Evolutionary conservation across 176 grass and related monocot species (phyloP).

Genomic region (Carex cristatella): DNA sequence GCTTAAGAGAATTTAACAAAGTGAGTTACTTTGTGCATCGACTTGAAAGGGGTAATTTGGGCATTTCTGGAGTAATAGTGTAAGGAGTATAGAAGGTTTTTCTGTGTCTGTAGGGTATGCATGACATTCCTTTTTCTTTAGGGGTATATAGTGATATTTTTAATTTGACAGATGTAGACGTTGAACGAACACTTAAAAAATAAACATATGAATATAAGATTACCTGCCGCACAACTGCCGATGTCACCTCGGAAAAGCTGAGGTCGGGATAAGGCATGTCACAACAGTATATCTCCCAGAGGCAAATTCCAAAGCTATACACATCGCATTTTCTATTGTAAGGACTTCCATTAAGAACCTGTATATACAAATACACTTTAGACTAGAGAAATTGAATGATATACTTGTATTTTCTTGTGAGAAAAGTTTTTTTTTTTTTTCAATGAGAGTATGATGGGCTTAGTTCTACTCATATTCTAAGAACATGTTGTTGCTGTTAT

Average conservation of each 20-base stretch:
- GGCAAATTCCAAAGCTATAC: constrained; percentile 94
- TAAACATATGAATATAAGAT: neutral
- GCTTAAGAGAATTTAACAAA: neutral
- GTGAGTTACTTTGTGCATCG: neutral
- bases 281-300: constrained; percentile 98
- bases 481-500: neutral
- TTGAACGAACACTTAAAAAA: neutral
- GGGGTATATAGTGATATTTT: neutral
- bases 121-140: neutral
- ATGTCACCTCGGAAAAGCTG: constrained; percentile 94
- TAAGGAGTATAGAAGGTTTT: neutral
- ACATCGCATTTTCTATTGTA: constrained; percentile 99
- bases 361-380: constrained; percentile 20
- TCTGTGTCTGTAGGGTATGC: neutral
- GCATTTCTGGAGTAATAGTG: neutral
- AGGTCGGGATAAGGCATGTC: constrained; percentile 99
- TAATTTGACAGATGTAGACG: neutral
- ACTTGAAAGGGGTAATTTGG: neutral
- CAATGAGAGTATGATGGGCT: neutral
- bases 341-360: constrained; percentile 94
- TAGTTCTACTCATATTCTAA: neutral
- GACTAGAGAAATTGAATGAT: neutral
- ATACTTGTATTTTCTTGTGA: neutral
- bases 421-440: neutral
- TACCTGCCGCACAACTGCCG: constrained; percentile 95